A percentile compares a stretch with the other conserved stretches of the same genome.
phyloP scores from a whole-genome alignment of 2,329 filamentous ascomycete genomes.

The Fusarium nisikadoi region DNA sequence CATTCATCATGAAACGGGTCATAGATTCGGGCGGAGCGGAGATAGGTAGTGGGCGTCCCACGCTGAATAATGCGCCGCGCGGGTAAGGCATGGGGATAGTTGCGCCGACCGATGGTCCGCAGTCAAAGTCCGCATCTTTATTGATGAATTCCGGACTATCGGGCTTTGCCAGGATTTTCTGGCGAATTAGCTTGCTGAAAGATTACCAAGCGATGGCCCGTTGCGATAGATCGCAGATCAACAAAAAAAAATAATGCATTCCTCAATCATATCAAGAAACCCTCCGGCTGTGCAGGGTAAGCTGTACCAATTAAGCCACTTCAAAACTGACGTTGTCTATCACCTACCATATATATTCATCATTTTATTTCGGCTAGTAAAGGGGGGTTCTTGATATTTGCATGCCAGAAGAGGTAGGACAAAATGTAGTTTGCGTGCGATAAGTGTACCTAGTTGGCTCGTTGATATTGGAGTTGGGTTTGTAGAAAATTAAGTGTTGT shows the following conservation, averaged over 20 bases:
- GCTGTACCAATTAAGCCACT: too few species aligned
- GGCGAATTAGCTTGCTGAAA: background rate
- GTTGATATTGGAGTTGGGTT: rapidly evolving
- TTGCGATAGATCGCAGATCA: background rate
- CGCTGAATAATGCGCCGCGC: slow-evolving; percentile 32
- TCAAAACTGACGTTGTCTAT: too few species aligned
- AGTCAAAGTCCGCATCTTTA: slow-evolving; percentile 19
- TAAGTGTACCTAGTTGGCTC: background rate
- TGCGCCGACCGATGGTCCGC: slow-evolving; percentile 17
- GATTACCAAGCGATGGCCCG: slow-evolving; percentile 12
- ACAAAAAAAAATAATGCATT: background rate
- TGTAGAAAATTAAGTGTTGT: rapidly evolving
- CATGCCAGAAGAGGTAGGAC: too few species aligned
- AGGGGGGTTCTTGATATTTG: rapidly evolving
- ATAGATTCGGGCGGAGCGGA: slow-evolving; percentile 28
- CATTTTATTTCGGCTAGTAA: rapidly evolving
- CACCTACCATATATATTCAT: too few species aligned
- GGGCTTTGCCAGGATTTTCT: background rate
- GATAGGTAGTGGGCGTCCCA: slow-evolving; percentile 20
- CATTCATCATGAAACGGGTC: background rate
- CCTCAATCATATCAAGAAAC: background rate
- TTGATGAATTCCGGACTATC: slow-evolving; percentile 6
- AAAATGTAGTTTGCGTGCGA: rapidly evolving
- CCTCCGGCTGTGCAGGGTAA: background rate
- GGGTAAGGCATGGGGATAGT: background rate